phyloP scores from a whole-genome alignment of 805 yeast genomes.

The Candida pseudoglaebosa region DNA sequence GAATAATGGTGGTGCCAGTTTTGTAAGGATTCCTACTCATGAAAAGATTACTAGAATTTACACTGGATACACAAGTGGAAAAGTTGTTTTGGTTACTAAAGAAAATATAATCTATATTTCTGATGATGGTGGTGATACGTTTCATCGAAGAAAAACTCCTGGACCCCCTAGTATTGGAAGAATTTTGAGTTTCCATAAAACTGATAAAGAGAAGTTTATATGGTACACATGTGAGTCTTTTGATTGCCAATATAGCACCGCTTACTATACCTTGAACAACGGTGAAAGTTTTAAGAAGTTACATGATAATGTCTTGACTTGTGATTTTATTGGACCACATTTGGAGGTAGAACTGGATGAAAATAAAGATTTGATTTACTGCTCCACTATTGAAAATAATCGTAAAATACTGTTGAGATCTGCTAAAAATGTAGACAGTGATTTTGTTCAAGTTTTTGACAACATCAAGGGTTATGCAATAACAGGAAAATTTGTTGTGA shows the following conservation, averaged over 20 bases:
- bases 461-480: constrained; percentile 70
- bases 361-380: constrained; percentile 55
- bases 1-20: constrained; percentile 44
- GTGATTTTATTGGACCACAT: constrained; percentile 64
- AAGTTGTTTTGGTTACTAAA: constrained; percentile 51
- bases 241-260: constrained; percentile 16
- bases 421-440: constrained; percentile 51
- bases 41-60: constrained; percentile 28
- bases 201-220: constrained; percentile 54
- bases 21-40: constrained; percentile 27
- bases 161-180: constrained; percentile 38
- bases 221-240: constrained; percentile 67
- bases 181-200: constrained; percentile 57
- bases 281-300: constrained; percentile 62
- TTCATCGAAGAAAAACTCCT: constrained; percentile 48
- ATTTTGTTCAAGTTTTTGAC: constrained; percentile 43
- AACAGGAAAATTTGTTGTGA: constrained; percentile 67
- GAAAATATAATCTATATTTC: constrained; percentile 53
- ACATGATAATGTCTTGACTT: constrained; percentile 48
- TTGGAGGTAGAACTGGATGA: constrained; percentile 33
- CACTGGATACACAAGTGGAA: constrained; percentile 58
- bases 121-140: constrained; percentile 61
- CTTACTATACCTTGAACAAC: constrained; percentile 61
- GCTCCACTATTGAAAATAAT: constrained; percentile 47
- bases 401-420: constrained; percentile 36